Conservation (phyloP, 257 asterid species). For the Schizonepeta tenuifolia region DNA sequence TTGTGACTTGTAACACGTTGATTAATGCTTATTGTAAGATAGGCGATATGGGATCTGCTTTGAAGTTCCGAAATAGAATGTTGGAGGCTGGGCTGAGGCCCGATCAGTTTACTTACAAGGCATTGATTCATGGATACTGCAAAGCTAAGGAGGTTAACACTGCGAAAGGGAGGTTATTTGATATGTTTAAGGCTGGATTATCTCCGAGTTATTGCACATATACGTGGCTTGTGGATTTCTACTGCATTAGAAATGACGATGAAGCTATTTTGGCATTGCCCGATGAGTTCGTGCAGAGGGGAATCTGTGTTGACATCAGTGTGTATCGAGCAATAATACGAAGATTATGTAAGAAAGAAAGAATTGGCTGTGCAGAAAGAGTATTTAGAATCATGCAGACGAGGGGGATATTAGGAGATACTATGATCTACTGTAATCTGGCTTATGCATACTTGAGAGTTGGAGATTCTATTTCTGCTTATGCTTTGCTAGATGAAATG, state of each 20-base stretch:
- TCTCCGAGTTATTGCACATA: constrained; percentile 63
- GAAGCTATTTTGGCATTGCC: constrained; percentile 53
- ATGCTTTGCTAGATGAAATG: constrained; percentile 75
- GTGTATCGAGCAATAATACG: constrained; percentile 72
- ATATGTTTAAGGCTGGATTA: constrained; percentile 67
- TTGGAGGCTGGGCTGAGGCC: constrained; percentile 73
- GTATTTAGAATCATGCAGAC: constrained; percentile 58
- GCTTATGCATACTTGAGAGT: constrained; percentile 69
- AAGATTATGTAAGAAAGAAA: constrained; percentile 72
- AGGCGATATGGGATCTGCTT: constrained; percentile 77
- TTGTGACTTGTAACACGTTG: constrained; percentile 81
- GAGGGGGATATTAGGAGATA: constrained; percentile 75
- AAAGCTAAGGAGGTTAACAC: constrained; percentile 53
- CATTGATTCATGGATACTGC: constrained; percentile 79
- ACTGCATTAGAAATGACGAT: constrained; percentile 55
- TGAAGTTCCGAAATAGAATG: constrained; percentile 71
- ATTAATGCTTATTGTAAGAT: constrained; percentile 88
- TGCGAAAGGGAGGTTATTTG: constrained; percentile 62
- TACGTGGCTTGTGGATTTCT: constrained; percentile 74
- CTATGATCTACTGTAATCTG: constrained; percentile 53
- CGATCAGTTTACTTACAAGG: constrained; percentile 81
- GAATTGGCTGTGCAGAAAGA: constrained; percentile 60
- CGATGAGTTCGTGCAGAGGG: constrained; percentile 64
- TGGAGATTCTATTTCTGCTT: constrained; percentile 51
- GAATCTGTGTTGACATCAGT: constrained; percentile 65